These are phyloP conservation scores for Fusarium torreyae DNA, from an alignment of 2,329 filamentous ascomycete genomes.

Conservation along the genomic window DNA sequence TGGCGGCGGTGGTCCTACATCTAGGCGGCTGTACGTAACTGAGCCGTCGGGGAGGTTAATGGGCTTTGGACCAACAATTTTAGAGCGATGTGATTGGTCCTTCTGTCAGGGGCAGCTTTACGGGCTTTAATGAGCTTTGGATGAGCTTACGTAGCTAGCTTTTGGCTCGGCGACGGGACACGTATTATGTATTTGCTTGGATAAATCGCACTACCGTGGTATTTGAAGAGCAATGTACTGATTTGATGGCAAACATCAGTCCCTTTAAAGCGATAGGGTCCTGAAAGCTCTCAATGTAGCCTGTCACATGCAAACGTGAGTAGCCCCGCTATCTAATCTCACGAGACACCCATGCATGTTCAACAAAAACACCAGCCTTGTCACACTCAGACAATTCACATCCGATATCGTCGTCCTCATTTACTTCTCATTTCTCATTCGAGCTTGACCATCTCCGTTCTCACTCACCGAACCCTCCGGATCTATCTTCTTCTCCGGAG, in stretches of 20 bases:
- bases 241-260: background rate
- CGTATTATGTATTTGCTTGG: background rate
- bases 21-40: conserved; percentile 21
- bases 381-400: conserved; percentile 2
- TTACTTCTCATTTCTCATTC: background rate
- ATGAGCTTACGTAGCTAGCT: background rate
- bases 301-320: conserved; percentile 10
- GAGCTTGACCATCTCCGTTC: conserved; percentile 10
- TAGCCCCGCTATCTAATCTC: conserved; percentile 11
- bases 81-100: conserved; percentile 30
- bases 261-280: background rate
- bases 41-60: conserved; percentile 32
- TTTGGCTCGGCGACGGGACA: background rate
- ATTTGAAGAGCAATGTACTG: background rate
- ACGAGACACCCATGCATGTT: conserved; percentile 10
- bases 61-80: conserved; percentile 39
- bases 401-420: background rate
- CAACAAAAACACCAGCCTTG: conserved; percentile 5
- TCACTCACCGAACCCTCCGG: conserved; percentile 35
- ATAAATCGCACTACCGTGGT: background rate
- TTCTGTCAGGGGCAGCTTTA: conserved; percentile 8
- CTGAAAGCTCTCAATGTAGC: background rate
- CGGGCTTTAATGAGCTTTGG: background rate
- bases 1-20: background rate
- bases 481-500: background rate